Percentiles rank a stretch among this genome's conserved stretches.
Conservation (phyloP, 208 protist genomes). For the Endotrypanum monterogeii region DNA sequence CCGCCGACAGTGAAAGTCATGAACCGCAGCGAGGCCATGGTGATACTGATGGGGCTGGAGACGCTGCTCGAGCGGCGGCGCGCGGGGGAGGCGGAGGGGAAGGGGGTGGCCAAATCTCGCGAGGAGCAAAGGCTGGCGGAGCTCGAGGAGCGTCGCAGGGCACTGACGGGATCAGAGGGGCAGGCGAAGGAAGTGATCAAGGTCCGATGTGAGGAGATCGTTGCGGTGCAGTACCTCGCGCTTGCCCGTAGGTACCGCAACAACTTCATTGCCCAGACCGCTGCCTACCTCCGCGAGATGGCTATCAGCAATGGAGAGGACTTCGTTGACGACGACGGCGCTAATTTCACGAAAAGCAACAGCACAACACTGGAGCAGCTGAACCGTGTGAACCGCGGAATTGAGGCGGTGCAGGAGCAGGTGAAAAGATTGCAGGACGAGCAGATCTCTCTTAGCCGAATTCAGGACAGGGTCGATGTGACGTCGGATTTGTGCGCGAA, state of each 20-base stretch:
- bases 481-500: constrained; percentile 51
- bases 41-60: constrained; percentile 83
- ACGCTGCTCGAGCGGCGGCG: constrained; percentile 72
- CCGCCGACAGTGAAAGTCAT: constrained; percentile 52
- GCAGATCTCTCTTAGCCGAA: constrained; percentile 45
- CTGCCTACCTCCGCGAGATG: constrained; percentile 80
- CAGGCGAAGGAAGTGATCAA: constrained; percentile 57
- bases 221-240: constrained; percentile 68
- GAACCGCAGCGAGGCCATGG: constrained; percentile 71
- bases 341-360: constrained; percentile 5
- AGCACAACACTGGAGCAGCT: constrained; percentile 48
- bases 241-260: constrained; percentile 65
- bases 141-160: constrained; percentile 65
- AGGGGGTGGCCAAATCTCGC: constrained; percentile 20
- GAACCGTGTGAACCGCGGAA: constrained; percentile 47
- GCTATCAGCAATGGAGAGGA: constrained; percentile 53
- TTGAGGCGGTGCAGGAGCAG: constrained; percentile 51
- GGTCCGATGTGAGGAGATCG: constrained; percentile 54
- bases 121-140: constrained; percentile 60
- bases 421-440: constrained; percentile 59
- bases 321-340: constrained; percentile 26
- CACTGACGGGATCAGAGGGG: constrained; percentile 60
- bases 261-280: constrained; percentile 79
- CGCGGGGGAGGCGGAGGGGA: constrained; percentile 27
- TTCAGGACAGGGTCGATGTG: constrained; percentile 67